These are phyloP conservation scores for Potentilla sterilis DNA, from an alignment of 306 rosid genomes.

Conservation along the genomic window DNA sequence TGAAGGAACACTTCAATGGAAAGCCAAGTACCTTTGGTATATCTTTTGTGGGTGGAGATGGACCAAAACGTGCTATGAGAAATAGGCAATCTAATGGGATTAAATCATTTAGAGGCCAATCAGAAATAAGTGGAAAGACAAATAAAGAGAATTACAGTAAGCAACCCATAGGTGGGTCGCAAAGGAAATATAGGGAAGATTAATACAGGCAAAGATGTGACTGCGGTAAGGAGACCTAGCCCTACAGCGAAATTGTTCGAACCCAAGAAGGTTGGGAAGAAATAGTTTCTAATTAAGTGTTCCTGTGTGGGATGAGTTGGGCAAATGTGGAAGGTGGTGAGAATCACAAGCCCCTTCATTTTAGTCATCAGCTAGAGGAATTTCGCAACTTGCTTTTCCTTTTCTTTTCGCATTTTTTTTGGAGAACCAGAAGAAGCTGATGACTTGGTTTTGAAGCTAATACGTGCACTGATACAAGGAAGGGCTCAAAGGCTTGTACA, in stretches of 20 bases:
- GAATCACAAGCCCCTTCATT: neutral
- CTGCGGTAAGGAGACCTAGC: slow-evolving; percentile 24
- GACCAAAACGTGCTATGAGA: slow-evolving; percentile 32
- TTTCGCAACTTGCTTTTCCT: neutral
- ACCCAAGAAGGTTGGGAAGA: slow-evolving; percentile 28
- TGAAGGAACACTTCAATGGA: slow-evolving; percentile 23
- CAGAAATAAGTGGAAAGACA: slow-evolving; percentile 27
- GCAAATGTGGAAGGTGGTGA: neutral
- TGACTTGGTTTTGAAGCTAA: neutral
- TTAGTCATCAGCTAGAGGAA: neutral
- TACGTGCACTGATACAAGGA: neutral
- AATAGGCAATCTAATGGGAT: slow-evolving; percentile 33
- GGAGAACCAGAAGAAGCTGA: neutral
- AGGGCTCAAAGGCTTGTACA: neutral
- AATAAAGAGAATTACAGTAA: slow-evolving; percentile 27
- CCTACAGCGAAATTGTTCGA: slow-evolving; percentile 32
- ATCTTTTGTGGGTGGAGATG: slow-evolving; percentile 27
- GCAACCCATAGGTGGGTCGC: slow-evolving; percentile 24
- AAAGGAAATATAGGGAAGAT: slow-evolving; percentile 33
- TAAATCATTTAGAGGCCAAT: slow-evolving; percentile 25
- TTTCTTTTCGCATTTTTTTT: neutral
- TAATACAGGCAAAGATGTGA: slow-evolving; percentile 22
- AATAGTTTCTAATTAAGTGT: slow-evolving; percentile 16
- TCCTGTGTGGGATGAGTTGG: neutral
- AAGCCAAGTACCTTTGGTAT: slow-evolving; percentile 18